Evolutionary conservation across 331 rosid genomes (phyloP), one percentile per base, ranked within the genome.

Genomic region (Pyrus hybrid): DNA sequence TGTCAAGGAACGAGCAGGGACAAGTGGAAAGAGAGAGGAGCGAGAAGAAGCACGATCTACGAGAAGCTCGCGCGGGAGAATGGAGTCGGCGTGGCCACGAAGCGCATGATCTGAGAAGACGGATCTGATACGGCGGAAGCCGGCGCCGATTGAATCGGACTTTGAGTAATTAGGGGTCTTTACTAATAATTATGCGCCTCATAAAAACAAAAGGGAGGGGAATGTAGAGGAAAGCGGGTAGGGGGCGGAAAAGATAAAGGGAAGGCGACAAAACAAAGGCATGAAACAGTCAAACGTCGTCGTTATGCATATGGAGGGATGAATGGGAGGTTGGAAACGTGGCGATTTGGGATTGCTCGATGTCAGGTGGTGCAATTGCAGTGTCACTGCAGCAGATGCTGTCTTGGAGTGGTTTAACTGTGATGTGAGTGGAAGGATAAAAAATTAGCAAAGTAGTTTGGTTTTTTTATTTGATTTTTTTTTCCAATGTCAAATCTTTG

Each of bases 101-200:
- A 70, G 28, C 72, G 13, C 67, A 75, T 61, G 66, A 70, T 29
- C 16, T 5, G 28, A 25, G 77, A 21, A 14, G 17, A 64, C 5
- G 13, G 68, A 64, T 30, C 68, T 17, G 68, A 8, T 0, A 5
- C 32, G n/a, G 70, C 23, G 37, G 18, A 69, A 58, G 7, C 69
- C 30, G 60, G 81, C 75, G 86, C 80, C 51, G n/a, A 71, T 63
- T 79, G 76, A 82, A 79, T 80, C 79, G 72, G 88, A 79, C 74
- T 84, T 73, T 13, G 67, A 73, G 64, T 13, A n/a, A 25, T 37
- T 23, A 11, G 54, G 68, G 67, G 69, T n/a, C 21, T 1, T 29
- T 30, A 13, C 20, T 1, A 23, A 28, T 62, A 56, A 54, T 43
- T 30, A 22, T 56, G 72, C 70, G 47, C 80, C 77, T 57, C 57